These are phyloP conservation scores for Umbelopsis ramanniana DNA, from an alignment of 192 early-diverging fungal genomes.

Conservation along the genomic window DNA sequence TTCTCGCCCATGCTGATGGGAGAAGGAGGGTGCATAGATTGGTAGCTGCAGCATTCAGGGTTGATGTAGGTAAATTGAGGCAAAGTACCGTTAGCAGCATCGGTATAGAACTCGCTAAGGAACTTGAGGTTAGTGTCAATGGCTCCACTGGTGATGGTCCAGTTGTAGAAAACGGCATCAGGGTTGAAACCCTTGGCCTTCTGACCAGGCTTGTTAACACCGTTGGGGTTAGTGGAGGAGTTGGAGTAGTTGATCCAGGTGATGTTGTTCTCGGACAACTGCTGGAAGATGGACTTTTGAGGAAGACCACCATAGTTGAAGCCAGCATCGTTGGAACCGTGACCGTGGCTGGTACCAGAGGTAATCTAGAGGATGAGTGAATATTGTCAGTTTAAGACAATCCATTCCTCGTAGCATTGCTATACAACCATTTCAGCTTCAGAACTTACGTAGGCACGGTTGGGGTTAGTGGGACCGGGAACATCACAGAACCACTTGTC, in stretches of 20 bases:
- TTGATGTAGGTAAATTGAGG: constrained; percentile 42
- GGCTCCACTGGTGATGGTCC: constrained; percentile 21
- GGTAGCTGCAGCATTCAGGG: constrained; percentile 39
- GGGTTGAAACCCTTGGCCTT: constrained; percentile 30
- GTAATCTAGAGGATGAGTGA: too few relatives aligned
- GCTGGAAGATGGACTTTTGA: constrained; percentile 41
- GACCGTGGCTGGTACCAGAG: constrained; percentile 24
- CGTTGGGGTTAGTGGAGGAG: constrained; percentile 3
- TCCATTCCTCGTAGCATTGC: too few relatives aligned
- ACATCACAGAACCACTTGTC: constrained; percentile 31
- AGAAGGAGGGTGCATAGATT: constrained; percentile 33
- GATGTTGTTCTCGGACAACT: constrained; percentile 39
- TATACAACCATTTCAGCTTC: neutral
- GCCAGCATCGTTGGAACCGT: constrained; percentile 23
- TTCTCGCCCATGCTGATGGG: constrained; percentile 34
- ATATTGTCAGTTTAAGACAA: too few relatives aligned
- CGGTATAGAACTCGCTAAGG: constrained; percentile 28
- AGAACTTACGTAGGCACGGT: constrained; percentile 33
- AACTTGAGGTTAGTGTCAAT: constrained; percentile 13
- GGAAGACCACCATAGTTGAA: constrained; percentile 30
- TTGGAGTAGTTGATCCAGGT: constrained; percentile 41
- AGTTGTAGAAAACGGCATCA: constrained; percentile 34
- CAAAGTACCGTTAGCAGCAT: constrained; percentile 30
- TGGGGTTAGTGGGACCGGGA: constrained; percentile 33
- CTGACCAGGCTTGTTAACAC: neutral